Base-by-base conservation (phyloP, 2,329 filamentous ascomycete genomes). In the Aureobasidium subglaciale region DNA sequence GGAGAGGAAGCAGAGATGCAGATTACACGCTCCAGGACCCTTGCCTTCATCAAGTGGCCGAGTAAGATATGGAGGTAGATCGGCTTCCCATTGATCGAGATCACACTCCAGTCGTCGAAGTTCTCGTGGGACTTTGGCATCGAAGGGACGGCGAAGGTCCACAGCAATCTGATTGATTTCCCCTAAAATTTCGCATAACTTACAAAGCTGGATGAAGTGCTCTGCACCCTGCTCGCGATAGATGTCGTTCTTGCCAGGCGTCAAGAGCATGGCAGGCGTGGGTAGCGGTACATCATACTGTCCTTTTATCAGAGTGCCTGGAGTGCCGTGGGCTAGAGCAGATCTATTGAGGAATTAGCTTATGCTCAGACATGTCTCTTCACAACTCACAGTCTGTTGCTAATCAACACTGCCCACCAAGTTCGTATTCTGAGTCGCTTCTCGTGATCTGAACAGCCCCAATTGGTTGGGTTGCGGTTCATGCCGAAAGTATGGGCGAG, bases 371-470 rank as follows among this genome's bases (percentile, higher is more conserved):
- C 7, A 16, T 2, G 8, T 42, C 16, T 4, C 5, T 5, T 34
- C 13, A 8, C 2, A 4, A 45, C 40, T 27, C 5, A 55, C 40
- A 45, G 32, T 32, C 34, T 41, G 64, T 82, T 79, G 56, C 79
- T 78, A 35, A 82, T 77, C 2, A 81, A 68, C 2, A 81, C 75
- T 5, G 75, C 78, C 79, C 79, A 82, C 77, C 79, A 82, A 3
- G 79, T 64, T 2, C 77, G 74, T 27, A 78, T 75, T 6, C 79
- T 71, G 15, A 78, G 66, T 8, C 73, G 70, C 60, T 79, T 81
- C 59, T 82, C 79, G 30, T 70, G 67, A 1, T 70, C 70, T 1
- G 75, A 73, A 1, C 79, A 70, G 42, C 75, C 76, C 78, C 78
- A 82, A 56, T 72, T 71, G 4, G 72, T 74, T 11, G 78, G 77